Percentiles rank a stretch among this genome's conserved stretches.
Conservation (phyloP, 2,329 filamentous ascomycete species). For the Aspergillus neotritici region DNA sequence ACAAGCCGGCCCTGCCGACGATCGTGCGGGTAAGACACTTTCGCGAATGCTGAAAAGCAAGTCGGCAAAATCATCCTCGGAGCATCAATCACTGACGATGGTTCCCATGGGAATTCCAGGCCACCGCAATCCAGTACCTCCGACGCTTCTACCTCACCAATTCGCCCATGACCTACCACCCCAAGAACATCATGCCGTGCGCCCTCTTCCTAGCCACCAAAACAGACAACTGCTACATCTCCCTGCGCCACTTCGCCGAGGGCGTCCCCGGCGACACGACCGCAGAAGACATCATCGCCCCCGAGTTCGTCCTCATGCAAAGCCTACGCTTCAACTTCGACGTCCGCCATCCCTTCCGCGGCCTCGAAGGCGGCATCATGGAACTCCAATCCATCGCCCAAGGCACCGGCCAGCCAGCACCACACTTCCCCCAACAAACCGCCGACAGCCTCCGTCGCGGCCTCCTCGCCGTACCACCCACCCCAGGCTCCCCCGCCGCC, state of each 20-base stretch:
- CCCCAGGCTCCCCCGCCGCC: constrained; percentile 16
- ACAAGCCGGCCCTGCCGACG: constrained; percentile 52
- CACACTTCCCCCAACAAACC: constrained; percentile 26
- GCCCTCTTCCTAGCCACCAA: constrained; percentile 92
- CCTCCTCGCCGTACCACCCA: constrained; percentile 27
- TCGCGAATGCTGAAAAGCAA: too few relatives aligned
- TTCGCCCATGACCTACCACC: constrained; percentile 93
- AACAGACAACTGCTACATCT: constrained; percentile 76
- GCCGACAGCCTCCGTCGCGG: constrained; percentile 26
- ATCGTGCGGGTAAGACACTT: constrained; percentile 50
- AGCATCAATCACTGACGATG: background rate
- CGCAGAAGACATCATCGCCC: constrained; percentile 76
- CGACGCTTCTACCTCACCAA: constrained; percentile 94
- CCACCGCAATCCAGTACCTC: constrained; percentile 82
- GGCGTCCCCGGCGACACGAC: constrained; percentile 66
- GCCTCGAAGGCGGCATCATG: constrained; percentile 78
- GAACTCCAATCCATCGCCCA: constrained; percentile 66
- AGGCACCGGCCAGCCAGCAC: constrained; percentile 46
- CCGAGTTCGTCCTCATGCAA: constrained; percentile 89
- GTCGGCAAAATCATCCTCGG: too few relatives aligned
- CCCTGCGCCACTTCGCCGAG: constrained; percentile 60
- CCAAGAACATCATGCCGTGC: constrained; percentile 80
- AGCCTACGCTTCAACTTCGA: constrained; percentile 91
- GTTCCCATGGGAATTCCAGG: constrained; percentile 35
- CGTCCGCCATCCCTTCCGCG: constrained; percentile 82